Percentiles rank a stretch among this genome's conserved stretches.
Conservation (phyloP, 2,329 filamentous ascomycete species). For the Aspergillus ochraceoroseus region DNA sequence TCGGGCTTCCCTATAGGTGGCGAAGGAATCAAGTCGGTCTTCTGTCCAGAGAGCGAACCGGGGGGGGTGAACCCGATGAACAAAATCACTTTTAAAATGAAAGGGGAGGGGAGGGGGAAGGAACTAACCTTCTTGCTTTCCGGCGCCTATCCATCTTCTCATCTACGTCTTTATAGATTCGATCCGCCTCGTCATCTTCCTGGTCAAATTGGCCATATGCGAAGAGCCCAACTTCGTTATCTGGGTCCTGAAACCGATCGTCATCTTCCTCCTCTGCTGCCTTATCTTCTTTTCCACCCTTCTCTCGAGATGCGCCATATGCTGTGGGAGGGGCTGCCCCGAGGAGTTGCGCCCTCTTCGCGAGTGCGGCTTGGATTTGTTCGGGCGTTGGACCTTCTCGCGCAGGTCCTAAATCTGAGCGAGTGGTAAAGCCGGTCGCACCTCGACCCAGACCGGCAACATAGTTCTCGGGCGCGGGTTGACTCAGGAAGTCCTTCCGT, state of each 20-base stretch:
- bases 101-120: constrained; percentile 20
- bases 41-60: constrained; percentile 66
- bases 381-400: constrained; percentile 94
- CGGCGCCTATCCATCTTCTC: constrained; percentile 93
- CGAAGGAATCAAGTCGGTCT: constrained; percentile 65
- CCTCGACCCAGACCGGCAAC: constrained; percentile 96
- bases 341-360: constrained; percentile 82
- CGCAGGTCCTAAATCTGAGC: constrained; percentile 91
- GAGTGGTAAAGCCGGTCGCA: constrained; percentile 95
- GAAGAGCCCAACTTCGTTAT: constrained; percentile 94
- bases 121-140: constrained; percentile 76
- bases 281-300: constrained; percentile 56
- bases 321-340: constrained; percentile 66
- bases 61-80: constrained; percentile 61
- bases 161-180: constrained; percentile 92
- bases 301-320: constrained; percentile 68
- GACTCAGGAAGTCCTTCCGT: constrained; percentile 80
- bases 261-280: constrained; percentile 71
- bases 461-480: constrained; percentile 79
- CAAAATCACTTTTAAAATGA: constrained; percentile 48
- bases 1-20: constrained; percentile 76
- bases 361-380: constrained; percentile 95
- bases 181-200: constrained; percentile 95
- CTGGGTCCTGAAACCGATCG: constrained; percentile 86
- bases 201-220: constrained; percentile 94